Percentiles rank a stretch among this genome's conserved stretches.
These are phyloP conservation scores for Starmera stellimalicola DNA, from an alignment of 1,139 yeast species.

Conservation along the genomic window DNA sequence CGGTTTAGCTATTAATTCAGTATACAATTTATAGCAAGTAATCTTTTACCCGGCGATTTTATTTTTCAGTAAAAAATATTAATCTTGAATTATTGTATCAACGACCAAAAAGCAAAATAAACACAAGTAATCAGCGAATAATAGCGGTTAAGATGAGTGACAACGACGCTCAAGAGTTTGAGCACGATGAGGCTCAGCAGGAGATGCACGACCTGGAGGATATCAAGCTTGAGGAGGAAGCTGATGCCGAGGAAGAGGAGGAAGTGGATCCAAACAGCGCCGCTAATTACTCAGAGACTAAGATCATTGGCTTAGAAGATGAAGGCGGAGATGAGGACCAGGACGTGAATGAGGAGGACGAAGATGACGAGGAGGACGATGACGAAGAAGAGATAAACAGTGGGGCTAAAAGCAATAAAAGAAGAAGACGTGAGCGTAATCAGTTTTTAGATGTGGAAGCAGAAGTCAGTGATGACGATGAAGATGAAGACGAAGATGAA, in stretches of 20 bases:
- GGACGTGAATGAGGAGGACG: conserved; percentile 27
- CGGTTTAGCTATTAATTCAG: no score
- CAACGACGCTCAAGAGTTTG: conserved; percentile 18
- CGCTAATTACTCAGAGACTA: conserved; percentile 1
- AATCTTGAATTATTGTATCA: no score
- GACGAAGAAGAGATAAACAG: conserved; percentile 61
- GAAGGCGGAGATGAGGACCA: conserved; percentile 14
- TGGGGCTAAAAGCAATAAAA: conserved; percentile 37
- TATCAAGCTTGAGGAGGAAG: conserved; percentile 20
- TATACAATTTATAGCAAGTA: no score
- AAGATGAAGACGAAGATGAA: conserved; percentile 88
- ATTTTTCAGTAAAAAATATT: no score
- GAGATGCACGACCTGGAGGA: conserved; percentile 21
- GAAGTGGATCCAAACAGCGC: conserved; percentile 4
- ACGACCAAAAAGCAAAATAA: no score
- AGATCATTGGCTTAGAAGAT: conserved; percentile 7
- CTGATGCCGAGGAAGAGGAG: conserved; percentile 13
- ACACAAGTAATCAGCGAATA: no score
- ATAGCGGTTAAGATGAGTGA: conserved; percentile 14
- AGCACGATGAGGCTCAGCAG: conserved; percentile 22
- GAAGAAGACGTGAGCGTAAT: conserved; percentile 67
- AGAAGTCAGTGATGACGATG: conserved; percentile 97
- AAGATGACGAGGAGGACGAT: conserved; percentile 45
- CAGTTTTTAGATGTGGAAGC: conserved; percentile 98
- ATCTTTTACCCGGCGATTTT: no score